Conservation (phyloP, 129 eudicot genomes). For the Daucus carota region DNA sequence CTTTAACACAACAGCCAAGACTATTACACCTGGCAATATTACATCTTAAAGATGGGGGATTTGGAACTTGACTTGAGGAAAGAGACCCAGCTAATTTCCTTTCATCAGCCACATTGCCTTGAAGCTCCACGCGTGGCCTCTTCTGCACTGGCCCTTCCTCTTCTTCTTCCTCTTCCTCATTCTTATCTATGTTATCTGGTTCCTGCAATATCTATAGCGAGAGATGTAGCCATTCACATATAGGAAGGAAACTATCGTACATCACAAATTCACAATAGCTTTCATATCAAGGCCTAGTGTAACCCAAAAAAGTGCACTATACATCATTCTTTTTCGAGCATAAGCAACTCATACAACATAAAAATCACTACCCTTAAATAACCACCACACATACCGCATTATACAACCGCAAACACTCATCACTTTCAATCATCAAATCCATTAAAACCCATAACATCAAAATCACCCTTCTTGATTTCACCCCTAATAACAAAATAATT, state of each 20-base stretch:
- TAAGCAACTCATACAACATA: not conserved
- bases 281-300: too few species aligned
- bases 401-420: not conserved
- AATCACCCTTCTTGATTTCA: not conserved
- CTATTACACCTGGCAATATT: not conserved
- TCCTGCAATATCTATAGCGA: constrained; percentile 20
- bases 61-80: constrained; percentile 8
- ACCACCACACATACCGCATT: not conserved
- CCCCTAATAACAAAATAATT: not conserved
- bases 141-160: constrained; percentile 38
- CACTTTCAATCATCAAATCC: not conserved
- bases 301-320: not conserved
- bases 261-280: not conserved
- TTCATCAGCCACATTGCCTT: constrained; percentile 10
- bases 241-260: not conserved
- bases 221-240: not conserved
- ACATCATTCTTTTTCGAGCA: not conserved
- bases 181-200: constrained; percentile 23
- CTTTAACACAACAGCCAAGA: not conserved
- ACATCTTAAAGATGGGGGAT: constrained; percentile 16
- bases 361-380: not conserved
- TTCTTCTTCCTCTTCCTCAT: constrained; percentile 26
- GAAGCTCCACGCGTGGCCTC: constrained; percentile 44
- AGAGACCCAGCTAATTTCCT: constrained; percentile 9
- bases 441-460: not conserved